A percentile compares a stretch with the other conserved stretches of the same genome.
phyloP scores from a whole-genome alignment of 306 rosid genomes.

The Cucurbita pepo region DNA sequence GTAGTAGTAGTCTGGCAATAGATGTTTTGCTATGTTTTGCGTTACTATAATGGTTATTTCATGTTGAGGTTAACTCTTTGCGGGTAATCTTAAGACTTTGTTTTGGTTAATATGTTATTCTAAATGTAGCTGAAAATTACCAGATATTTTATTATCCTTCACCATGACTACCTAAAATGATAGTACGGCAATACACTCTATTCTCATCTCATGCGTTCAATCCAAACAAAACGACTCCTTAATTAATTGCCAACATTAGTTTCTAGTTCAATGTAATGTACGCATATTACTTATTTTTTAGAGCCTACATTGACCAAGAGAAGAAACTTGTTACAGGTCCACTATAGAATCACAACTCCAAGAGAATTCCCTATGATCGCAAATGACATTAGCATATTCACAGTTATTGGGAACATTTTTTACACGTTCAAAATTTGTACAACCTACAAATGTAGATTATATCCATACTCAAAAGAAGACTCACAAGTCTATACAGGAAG shows the following conservation, averaged over 20 bases:
- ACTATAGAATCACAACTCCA: neutral
- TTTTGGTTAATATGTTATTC: neutral
- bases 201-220: too few species aligned
- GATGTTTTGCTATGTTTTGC: conserved; percentile 1
- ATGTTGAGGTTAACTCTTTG: neutral
- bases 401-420: neutral
- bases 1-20: neutral
- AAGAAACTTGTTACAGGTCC: neutral
- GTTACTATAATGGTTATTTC: neutral
- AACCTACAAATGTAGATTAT: neutral
- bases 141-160: too few species aligned
- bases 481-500: conserved; percentile 3
- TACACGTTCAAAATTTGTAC: neutral
- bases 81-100: neutral
- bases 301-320: too few species aligned
- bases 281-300: too few species aligned
- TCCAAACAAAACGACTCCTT: too few species aligned
- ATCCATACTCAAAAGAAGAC: neutral
- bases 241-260: too few species aligned
- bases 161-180: too few species aligned
- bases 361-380: neutral
- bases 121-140: neutral
- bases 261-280: too few species aligned
- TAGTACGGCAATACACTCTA: too few species aligned
- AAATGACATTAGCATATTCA: neutral